Percentiles rank a stretch among this genome's conserved stretches.
These are phyloP conservation scores for Carnegiea gigantea DNA, from an alignment of 179 eudicot genomes.

Conservation along the genomic window DNA sequence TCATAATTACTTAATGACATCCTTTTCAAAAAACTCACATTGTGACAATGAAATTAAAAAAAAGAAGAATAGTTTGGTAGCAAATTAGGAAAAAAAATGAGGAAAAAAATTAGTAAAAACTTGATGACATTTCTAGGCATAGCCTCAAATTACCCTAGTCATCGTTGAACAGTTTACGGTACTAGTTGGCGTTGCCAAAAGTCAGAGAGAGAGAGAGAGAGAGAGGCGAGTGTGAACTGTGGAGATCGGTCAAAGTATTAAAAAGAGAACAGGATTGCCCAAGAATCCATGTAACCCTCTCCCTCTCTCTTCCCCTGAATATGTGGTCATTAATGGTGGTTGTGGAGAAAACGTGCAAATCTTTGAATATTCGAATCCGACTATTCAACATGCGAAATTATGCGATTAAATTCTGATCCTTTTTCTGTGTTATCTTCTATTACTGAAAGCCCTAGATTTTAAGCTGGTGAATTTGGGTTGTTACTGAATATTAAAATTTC, in stretches of 20 bases:
- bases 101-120: too few species aligned
- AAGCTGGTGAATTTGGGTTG: not conserved
- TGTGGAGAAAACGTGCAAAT: constrained; percentile 1
- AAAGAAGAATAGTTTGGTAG: too few species aligned
- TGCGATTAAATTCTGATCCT: not conserved
- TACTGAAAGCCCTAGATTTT: not conserved
- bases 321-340: not conserved
- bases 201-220: too few species aligned
- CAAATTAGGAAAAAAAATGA: too few species aligned
- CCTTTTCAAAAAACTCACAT: too few species aligned
- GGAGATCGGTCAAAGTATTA: not conserved
- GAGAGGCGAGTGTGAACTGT: not conserved
- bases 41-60: too few species aligned
- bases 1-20: too few species aligned
- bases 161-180: too few species aligned
- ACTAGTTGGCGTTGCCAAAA: too few species aligned
- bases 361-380: not conserved
- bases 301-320: not conserved
- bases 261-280: not conserved
- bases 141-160: too few species aligned
- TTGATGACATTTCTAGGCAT: too few species aligned
- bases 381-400: not conserved
- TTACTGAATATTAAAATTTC: not conserved
- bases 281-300: not conserved
- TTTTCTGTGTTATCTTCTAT: not conserved